Evolutionary conservation across 2,329 filamentous ascomycete species (phyloP).

Genomic region (Verticillium tricorpus): DNA sequence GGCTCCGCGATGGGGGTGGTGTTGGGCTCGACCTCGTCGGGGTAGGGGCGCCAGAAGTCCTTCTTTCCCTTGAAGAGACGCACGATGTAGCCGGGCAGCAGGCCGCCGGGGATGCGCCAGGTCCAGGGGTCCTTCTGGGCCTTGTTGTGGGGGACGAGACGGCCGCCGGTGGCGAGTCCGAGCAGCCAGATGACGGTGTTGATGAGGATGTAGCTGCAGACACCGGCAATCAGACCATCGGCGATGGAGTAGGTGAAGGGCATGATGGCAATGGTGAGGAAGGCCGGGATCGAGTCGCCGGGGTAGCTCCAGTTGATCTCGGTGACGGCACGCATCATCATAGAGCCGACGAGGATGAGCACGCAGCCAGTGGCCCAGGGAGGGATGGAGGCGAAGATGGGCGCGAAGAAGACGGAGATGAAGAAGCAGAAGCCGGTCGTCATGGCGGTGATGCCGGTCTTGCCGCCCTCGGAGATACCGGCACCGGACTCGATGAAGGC

Average conservation of each 20-base stretch:
- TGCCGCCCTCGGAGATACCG: slow-evolving; percentile 82
- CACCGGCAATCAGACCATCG: slow-evolving; percentile 78
- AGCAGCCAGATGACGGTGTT: slow-evolving; percentile 69
- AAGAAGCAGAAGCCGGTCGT: slow-evolving; percentile 79
- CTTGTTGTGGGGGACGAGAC: slow-evolving; percentile 71
- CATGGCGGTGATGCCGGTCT: slow-evolving; percentile 80
- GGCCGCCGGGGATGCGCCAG: slow-evolving; percentile 68
- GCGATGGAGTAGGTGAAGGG: slow-evolving; percentile 88
- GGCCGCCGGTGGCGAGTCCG: slow-evolving; percentile 60
- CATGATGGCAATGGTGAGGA: slow-evolving; percentile 80
- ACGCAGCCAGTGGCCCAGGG: slow-evolving; percentile 87
- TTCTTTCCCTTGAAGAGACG: slow-evolving; percentile 62
- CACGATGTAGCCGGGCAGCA: slow-evolving; percentile 70
- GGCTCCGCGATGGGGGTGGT: slow-evolving; percentile 15
- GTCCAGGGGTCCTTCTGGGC: slow-evolving; percentile 77
- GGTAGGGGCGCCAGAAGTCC: slow-evolving; percentile 62
- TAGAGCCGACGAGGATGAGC: slow-evolving; percentile 79
- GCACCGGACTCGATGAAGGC: slow-evolving; percentile 88
- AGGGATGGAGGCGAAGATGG: slow-evolving; percentile 85
- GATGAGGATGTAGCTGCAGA: slow-evolving; percentile 71
- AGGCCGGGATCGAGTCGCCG: slow-evolving; percentile 79
- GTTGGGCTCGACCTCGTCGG: slow-evolving; percentile 12
- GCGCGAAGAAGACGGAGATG: slow-evolving; percentile 82
- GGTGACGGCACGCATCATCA: slow-evolving; percentile 74
- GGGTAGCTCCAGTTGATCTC: slow-evolving; percentile 89